These are phyloP conservation scores for Penicillium verrucosum DNA, from an alignment of 2,329 filamentous ascomycete species.

Conservation along the genomic window DNA sequence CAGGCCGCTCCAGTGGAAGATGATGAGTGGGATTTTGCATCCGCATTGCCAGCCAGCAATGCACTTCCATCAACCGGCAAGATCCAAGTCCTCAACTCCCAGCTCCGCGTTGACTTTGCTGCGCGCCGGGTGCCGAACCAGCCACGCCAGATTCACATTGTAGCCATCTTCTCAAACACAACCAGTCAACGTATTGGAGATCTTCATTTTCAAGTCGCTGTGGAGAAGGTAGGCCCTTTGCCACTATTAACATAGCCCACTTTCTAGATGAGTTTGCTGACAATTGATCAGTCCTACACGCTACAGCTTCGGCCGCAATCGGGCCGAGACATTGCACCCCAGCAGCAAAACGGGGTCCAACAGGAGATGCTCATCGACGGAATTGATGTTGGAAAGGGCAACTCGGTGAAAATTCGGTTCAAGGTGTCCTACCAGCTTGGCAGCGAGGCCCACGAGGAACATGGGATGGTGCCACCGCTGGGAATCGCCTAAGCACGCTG, in stretches of 20 bases:
- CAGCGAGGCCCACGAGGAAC: conserved; percentile 64
- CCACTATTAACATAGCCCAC: not conserved
- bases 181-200: conserved; percentile 68
- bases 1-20: conserved; percentile 56
- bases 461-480: conserved; percentile 78
- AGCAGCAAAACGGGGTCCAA: conserved; percentile 71
- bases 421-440: conserved; percentile 75
- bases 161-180: conserved; percentile 81
- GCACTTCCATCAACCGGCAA: conserved; percentile 60
- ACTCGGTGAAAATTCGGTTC: conserved; percentile 85
- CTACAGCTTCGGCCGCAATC: conserved; percentile 82
- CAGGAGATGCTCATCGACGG: conserved; percentile 78
- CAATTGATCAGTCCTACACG: conserved; percentile 38
- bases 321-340: conserved; percentile 68
- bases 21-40: conserved; percentile 93
- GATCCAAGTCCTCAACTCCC: conserved; percentile 65
- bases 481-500: conserved; percentile 58
- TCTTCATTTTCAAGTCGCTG: conserved; percentile 86
- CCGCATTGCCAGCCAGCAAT: conserved; percentile 66
- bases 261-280: not conserved
- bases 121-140: conserved; percentile 57
- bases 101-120: conserved; percentile 69
- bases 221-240: conserved; percentile 70
- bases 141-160: conserved; percentile 62
- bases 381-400: conserved; percentile 69